Evolutionary conservation across 805 yeast species (phyloP).

Genomic region (Candida tallmaniae): DNA sequence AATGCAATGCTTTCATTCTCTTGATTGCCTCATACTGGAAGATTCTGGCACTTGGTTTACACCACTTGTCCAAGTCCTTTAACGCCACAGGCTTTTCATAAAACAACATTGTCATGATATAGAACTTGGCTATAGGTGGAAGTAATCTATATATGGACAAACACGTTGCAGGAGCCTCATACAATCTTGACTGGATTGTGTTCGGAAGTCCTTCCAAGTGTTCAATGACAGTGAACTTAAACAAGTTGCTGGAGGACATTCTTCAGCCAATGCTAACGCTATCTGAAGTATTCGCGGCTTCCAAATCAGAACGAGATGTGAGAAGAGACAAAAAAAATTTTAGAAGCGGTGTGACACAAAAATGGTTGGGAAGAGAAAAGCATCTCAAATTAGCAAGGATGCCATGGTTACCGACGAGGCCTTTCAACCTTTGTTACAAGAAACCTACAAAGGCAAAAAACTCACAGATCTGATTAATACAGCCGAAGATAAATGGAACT

Average conservation of each 20-base stretch:
- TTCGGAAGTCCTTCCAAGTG: constrained; percentile 89
- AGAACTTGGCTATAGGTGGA: constrained; percentile 86
- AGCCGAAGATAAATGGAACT: constrained; percentile 95
- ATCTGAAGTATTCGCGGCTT: neutral
- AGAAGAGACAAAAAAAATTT: neutral
- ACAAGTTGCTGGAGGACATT: constrained; percentile 2
- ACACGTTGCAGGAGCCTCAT: constrained; percentile 85
- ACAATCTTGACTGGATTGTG: constrained; percentile 75
- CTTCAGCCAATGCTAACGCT: neutral
- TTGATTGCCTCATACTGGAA: constrained; percentile 74
- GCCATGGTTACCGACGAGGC: constrained; percentile 43
- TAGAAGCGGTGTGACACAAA: neutral
- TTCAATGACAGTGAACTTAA: constrained; percentile 61
- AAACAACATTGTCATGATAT: constrained; percentile 82
- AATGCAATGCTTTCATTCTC: constrained; percentile 68
- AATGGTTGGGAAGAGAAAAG: constrained; percentile 13
- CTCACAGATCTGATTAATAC: constrained; percentile 85
- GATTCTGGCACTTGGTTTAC: constrained; percentile 53
- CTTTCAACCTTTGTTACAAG: constrained; percentile 73
- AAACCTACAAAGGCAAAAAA: constrained; percentile 79
- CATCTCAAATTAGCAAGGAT: constrained; percentile 7
- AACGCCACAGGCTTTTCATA: constrained; percentile 68
- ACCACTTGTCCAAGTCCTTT: constrained; percentile 70
- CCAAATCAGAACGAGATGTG: neutral
- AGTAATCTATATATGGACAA: constrained; percentile 85